Base-by-base conservation (phyloP, 345 rosid genomes). In the Aquilaria sinensis region DNA sequence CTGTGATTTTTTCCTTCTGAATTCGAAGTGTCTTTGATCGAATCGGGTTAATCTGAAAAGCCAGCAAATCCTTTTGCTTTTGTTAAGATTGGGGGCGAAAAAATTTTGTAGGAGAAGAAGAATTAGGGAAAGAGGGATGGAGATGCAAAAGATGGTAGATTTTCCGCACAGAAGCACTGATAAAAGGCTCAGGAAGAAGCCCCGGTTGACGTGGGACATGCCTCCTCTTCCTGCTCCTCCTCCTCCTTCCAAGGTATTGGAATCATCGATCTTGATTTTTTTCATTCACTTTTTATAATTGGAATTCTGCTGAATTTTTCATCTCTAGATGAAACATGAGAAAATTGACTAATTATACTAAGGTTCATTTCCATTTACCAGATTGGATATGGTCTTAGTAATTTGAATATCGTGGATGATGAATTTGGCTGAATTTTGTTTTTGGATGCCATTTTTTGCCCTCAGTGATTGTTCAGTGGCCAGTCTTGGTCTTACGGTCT, bases 111-210 rank as follows among this genome's bases (percentile, higher is more conserved):
- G 12, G 23, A 33, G 33, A 53, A 30, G 2, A 51, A 53, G 47
- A 45, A 41, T 57, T 49, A 58, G 12, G 50, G 45, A 45, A 4
- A 33, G 57, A 72, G 55, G 74, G 66, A 65, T 88, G 80, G 96
- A 88, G 75, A 82, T 88, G 63, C 88, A 82, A 67, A 65, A 85
- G 66, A 82, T 85, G 52, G 74, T 76, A 16, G 96, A 85, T 46
- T 85, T 82, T 62, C 85, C 86, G 0, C 83, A 72, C 57, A 72
- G 72, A 65, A 80, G 61, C 67, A 79, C 77, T 72, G 92, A 85
- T 68, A 85, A 82, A 53, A 89, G 96, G 29, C 96, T 92, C 2
- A 77, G 85, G 69, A 88, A 88, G 70, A 78, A 86, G 50, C 88
- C 88, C 6, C 80, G 96, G 6, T 76, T 88, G 51, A 66, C 90